Percentiles rank a stretch among this genome's conserved stretches.
These are phyloP conservation scores for Pueraria montana DNA, from an alignment of 306 rosid species.

Conservation along the genomic window DNA sequence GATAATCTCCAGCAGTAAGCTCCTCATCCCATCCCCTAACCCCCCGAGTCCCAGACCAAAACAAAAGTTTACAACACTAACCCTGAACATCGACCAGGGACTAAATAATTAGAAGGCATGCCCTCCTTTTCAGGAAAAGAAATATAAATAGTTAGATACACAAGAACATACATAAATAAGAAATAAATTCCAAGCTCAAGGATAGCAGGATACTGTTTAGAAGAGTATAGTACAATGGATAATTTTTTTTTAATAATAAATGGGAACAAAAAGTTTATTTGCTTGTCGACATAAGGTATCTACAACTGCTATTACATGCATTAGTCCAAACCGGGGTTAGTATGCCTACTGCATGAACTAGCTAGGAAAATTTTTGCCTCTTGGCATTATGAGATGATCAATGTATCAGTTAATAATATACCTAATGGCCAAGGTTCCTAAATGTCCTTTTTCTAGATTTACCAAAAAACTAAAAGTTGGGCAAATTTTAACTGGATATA, in stretches of 20 bases:
- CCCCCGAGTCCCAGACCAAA: background rate
- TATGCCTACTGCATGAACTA: conserved; percentile 23
- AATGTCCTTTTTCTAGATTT: background rate
- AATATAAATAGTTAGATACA: background rate
- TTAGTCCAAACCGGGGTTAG: conserved; percentile 6
- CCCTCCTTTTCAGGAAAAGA: conserved; percentile 1
- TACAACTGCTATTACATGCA: background rate
- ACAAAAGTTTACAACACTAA: background rate
- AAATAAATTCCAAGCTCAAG: conserved; percentile 17
- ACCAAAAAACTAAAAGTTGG: conserved; percentile 23
- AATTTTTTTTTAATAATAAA: background rate
- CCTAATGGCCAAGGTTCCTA: conserved; percentile 12
- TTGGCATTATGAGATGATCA: conserved; percentile 15
- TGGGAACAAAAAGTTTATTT: conserved; percentile 24
- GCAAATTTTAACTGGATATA: conserved; percentile 12
- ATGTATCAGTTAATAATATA: background rate
- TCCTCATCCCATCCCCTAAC: background rate
- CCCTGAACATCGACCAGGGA: conserved; percentile 2
- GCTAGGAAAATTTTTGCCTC: conserved; percentile 14
- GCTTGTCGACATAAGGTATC: background rate
- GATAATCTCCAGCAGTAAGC: background rate
- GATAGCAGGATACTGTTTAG: background rate
- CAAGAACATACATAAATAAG: conserved; percentile 9
- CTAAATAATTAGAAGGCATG: conserved; percentile 14
- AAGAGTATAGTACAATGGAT: conserved; percentile 28